These are phyloP conservation scores for Agaricus blazei DNA, from an alignment of 768 basidiomycete genomes.

Conservation along the genomic window DNA sequence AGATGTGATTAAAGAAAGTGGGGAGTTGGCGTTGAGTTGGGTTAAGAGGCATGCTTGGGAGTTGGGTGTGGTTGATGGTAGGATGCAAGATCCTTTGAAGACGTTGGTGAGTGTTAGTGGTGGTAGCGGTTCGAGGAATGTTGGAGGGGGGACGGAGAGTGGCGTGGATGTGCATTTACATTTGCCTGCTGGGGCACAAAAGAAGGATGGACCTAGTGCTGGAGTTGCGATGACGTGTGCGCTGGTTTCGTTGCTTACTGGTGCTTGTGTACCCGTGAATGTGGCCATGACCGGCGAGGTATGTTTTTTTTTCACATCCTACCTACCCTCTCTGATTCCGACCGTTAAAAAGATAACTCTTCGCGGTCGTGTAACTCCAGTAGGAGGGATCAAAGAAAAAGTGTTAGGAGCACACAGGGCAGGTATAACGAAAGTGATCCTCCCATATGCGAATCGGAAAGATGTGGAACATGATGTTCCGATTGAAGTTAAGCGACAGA, in stretches of 20 bases:
- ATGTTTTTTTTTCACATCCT: slow-evolving; percentile 11
- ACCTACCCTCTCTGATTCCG: neutral
- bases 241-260: slow-evolving; percentile 79
- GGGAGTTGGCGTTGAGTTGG: slow-evolving; percentile 88
- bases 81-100: slow-evolving; percentile 70
- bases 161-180: slow-evolving; percentile 84
- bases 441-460: slow-evolving; percentile 81
- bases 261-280: slow-evolving; percentile 63
- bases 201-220: slow-evolving; percentile 91
- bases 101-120: slow-evolving; percentile 17
- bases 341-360: slow-evolving; percentile 58
- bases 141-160: slow-evolving; percentile 27
- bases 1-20: slow-evolving; percentile 88
- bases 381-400: slow-evolving; percentile 92
- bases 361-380: slow-evolving; percentile 74
- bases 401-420: slow-evolving; percentile 88
- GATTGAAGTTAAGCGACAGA: slow-evolving; percentile 61
- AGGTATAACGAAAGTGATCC: slow-evolving; percentile 74
- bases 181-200: slow-evolving; percentile 84
- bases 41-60: slow-evolving; percentile 84
- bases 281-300: slow-evolving; percentile 92
- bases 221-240: slow-evolving; percentile 89
- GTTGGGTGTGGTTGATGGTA: slow-evolving; percentile 65
- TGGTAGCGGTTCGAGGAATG: slow-evolving; percentile 14
- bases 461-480: slow-evolving; percentile 87